Base-by-base conservation (phyloP, 257 asterid genomes). In the Jaltomata sinuosa region DNA sequence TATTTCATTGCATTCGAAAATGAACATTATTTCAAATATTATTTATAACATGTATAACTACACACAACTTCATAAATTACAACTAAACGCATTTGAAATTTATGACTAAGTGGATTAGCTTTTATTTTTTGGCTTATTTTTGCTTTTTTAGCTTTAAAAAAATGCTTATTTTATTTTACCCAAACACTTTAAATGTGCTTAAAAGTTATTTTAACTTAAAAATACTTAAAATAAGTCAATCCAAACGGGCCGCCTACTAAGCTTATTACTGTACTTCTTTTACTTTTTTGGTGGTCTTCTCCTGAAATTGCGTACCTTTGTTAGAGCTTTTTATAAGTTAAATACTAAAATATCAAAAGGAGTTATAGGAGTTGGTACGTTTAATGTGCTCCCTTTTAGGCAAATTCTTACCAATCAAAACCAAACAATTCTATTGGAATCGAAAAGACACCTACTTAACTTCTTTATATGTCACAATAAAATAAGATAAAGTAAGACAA, bases 301-400 rank as follows among this genome's bases (percentile, higher is more conserved):
- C 96, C 97, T 88, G 91, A 91, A 89, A 91, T 92, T 87, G 86
- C 94, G 95, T 92, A 88, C 71, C 92, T 84, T 80, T 83, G 59
- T 77, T 27, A 86, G 78, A 87, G 87, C 89, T 84, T 88, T 82
- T 85, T 84, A 85, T 84, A 68, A 84, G 85, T 80, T 87, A 84
- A 22, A 32, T 47, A 76, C 27, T 47, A 25, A 8, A 22, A 74
- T 65, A 65, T 18, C n/a, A 32, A 67, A 67, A 31, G 21, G 38
- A 40, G 40, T 62, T 29, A 29, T 64, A 16, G 74, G n/a, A 76
- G 38, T 49, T 27, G 81, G 81, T 76, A 27, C 62, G 8, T 47
- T 49, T 76, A 15, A 76, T 49, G 18, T 77, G 19, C 42, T 15
- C 4, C 61, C 81, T 47, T 16, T 76, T 25, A 47, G 61, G 42